Base-by-base conservation (phyloP, 2,329 filamentous ascomycete species). In the Cladobotryum protrusum region DNA sequence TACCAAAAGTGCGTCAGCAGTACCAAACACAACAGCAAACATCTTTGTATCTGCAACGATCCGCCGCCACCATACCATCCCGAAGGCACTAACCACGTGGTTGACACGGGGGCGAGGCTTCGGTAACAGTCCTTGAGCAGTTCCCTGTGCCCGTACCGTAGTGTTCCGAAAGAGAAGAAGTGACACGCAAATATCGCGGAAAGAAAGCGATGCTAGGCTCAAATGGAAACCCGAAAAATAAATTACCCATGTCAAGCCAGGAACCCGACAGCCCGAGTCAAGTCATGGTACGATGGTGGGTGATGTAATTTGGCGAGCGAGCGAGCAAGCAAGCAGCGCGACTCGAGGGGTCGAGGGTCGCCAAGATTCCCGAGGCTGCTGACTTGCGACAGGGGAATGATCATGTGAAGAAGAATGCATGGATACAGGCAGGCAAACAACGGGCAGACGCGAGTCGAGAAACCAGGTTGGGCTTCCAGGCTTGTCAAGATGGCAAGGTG, bases 321-420 rank as follows among this genome's bases (percentile, higher is more conserved):
- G 14, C 36, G 14, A 45, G 14, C 48, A 29, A 15, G 14, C 36
- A 13, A 45, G 14, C 48, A 29, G 32, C 43, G 48, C 48, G 42
- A 46, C 41, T 50, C 36, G 43, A 43, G 43, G 48, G 24, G 24
- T 29, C 24, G 24, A 6, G 24, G 24, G 24, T 43, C 43, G 48
- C 43, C 48, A 18, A 50, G 17, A 37, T 46, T 43, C 45, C 48
- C 48, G 48, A 46, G 39, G 39, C 39, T 42, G 39, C 39, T 19
- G 39, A 29, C 24, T 9, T 29, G 24, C 24, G 24, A 29, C 24
- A 29, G 24, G 24, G 24, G 24, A 6, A 29, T 8, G 24, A 29
- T 29, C 24, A 29, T 29, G 24, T 29, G 24, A 29, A 29, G 24
- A 29, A 29, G 6, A 29, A 29, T 6, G 24, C 24, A 20, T 13